Base-by-base conservation (phyloP, 495 filamentous ascomycete species). In the Bacidia rubella region DNA sequence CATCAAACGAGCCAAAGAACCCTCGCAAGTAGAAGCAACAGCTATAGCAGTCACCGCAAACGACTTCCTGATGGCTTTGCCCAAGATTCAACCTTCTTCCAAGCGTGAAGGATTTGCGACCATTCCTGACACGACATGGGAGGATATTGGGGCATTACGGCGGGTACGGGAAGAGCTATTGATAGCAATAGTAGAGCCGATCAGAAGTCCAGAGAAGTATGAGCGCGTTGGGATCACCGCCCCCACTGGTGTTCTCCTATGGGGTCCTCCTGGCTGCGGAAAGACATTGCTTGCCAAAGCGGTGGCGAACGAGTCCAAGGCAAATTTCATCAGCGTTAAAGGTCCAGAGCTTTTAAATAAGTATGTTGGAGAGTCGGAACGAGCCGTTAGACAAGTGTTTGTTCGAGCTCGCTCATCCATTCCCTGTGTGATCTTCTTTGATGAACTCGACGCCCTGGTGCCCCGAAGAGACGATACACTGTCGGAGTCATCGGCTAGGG, bases 271-370 rank as follows among this genome's bases (percentile, higher is more conserved):
- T 2, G 92, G 92, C 26, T 98, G 92, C 67, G 92, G 92, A 57
- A 98, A 98, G 65, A 98, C 92, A 0, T 77, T 98, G 3, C 80
- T 98, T 9, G 92, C 92, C 48, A 96, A 96, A 68, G 92, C 92
- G 17, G 89, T 95, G 3, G 92, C 92, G 53, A 93, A 94, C 66
- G 93, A 96, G 67, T 87, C 83, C 22, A 82, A 85, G 57, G 92
- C 93, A 24, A 97, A 95, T 66, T 98, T 98, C 74, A 98, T 98
- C 68, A 88, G 85, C 57, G 86, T 98, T 68, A 95, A 95, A 70
- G 92, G 92, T 0, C 90, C 92, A 2, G 90, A 96, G 60, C 73
- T 96, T 2, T 76, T 93, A 40, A 94, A 94, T 69, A 95, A 95
- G 67, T 98, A 86, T 58, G 89, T 98, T 24, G 92, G 92, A 57